Percentiles rank a stretch among this genome's conserved stretches.
phyloP scores from a whole-genome alignment of 1,284 basidiomycete genomes.

The Cerioporus squamosus region DNA sequence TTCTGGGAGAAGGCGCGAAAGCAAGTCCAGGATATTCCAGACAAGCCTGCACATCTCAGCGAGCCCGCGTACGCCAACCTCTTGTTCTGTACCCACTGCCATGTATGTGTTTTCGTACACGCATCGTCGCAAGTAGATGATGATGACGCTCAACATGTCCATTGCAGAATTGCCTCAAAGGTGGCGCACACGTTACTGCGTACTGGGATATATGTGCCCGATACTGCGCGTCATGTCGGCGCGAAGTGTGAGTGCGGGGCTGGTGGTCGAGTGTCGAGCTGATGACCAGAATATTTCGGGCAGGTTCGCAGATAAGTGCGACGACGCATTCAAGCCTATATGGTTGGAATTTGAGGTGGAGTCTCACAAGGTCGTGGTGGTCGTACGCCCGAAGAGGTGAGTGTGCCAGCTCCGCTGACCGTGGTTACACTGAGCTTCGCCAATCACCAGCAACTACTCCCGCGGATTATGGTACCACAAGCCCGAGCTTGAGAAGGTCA shows the following conservation, averaged over 20 bases:
- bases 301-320: no score
- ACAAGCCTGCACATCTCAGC: constrained; percentile 16
- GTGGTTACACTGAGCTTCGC: no score
- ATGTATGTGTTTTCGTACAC: background rate
- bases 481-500: background rate
- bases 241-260: background rate
- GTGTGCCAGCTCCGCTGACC: no score
- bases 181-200: background rate
- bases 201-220: background rate
- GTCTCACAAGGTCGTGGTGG: no score
- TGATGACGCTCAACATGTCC: background rate
- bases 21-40: constrained; percentile 8
- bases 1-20: constrained; percentile 12
- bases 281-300: no score
- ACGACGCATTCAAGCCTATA: no score
- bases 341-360: no score
- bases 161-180: constrained; percentile 1
- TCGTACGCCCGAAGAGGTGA: no score
- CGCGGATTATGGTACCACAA: background rate
- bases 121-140: background rate
- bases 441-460: no score
- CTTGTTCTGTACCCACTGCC: constrained; percentile 14
- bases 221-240: background rate
- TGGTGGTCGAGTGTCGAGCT: no score
- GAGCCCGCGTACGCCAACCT: constrained; percentile 23